Evolutionary conservation across 345 rosid genomes (phyloP).

Genomic region (Dovyalis caffra): DNA sequence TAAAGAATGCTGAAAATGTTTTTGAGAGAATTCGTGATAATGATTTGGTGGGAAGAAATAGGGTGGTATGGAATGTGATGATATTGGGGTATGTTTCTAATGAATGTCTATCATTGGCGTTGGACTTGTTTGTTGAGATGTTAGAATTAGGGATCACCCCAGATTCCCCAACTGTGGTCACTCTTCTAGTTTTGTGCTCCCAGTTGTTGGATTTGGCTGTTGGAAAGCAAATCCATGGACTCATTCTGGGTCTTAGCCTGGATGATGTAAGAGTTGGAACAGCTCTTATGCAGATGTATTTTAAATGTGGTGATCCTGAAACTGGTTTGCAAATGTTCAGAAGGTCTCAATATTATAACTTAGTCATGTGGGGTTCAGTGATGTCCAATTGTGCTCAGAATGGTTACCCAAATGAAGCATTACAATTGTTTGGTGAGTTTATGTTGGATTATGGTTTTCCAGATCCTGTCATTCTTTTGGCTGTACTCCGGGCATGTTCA

Average conservation of each 20-base stretch:
- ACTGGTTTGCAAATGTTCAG: conserved; percentile 36
- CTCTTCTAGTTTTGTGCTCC: conserved; percentile 40
- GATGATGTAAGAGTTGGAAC: conserved; percentile 37
- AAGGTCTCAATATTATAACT: conserved; percentile 24
- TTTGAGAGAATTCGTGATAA: conserved; percentile 18
- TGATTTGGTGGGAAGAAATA: conserved; percentile 25
- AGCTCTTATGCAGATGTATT: conserved; percentile 46
- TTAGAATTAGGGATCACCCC: conserved; percentile 31
- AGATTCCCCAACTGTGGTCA: conserved; percentile 40
- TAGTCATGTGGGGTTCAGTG: conserved; percentile 44
- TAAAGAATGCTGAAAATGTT: conserved; percentile 34
- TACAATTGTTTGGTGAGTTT: conserved; percentile 33
- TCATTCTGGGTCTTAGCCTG: conserved; percentile 30
- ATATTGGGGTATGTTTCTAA: conserved; percentile 39
- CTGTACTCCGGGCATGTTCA: conserved; percentile 43
- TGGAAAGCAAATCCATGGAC: conserved; percentile 39
- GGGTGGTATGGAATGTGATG: conserved; percentile 48
- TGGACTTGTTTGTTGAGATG: conserved; percentile 34
- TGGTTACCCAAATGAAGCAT: conserved; percentile 27
- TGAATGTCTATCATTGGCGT: conserved; percentile 29
- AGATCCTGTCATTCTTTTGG: conserved; percentile 38
- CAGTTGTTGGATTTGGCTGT: conserved; percentile 18
- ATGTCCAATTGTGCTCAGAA: conserved; percentile 33
- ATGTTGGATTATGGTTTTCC: conserved; percentile 32
- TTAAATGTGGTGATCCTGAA: conserved; percentile 37